Conservation (phyloP, 192 early-diverging fungal genomes). For the Helicostylum pulchrum region DNA sequence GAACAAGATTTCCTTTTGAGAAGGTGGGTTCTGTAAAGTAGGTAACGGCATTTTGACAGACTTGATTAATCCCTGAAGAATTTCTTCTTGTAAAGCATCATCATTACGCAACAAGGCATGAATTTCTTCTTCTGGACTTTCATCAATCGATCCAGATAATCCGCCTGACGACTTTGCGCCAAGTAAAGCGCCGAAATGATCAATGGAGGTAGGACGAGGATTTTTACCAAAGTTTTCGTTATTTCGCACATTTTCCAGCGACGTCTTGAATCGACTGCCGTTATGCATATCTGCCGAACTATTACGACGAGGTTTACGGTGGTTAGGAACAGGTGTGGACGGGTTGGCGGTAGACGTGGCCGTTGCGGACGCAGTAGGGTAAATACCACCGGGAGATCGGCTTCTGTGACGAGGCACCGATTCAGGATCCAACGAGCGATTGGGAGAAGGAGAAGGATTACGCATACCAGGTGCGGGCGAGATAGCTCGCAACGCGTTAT, state of each 20-base stretch:
- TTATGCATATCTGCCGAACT: conserved; percentile 43
- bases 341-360: not conserved
- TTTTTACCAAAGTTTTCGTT: conserved; percentile 33
- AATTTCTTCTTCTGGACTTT: conserved; percentile 26
- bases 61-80: conserved; percentile 85
- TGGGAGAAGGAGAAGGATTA: conserved; percentile 17
- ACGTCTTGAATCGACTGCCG: conserved; percentile 27
- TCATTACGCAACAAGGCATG: conserved; percentile 54
- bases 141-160: conserved; percentile 12
- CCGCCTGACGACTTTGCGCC: conserved; percentile 19
- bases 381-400: conserved; percentile 20
- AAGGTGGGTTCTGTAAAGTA: conserved; percentile 70
- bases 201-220: conserved; percentile 37
- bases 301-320: conserved; percentile 41
- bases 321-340: not conserved
- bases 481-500: conserved; percentile 13
- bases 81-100: conserved; percentile 68
- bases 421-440: conserved; percentile 6
- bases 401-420: conserved; percentile 4
- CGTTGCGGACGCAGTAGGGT: not conserved
- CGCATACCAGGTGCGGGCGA: conserved; percentile 17
- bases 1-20: conserved; percentile 88
- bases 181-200: conserved; percentile 23
- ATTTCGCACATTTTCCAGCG: conserved; percentile 36
- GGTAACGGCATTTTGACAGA: conserved; percentile 89